Percentiles rank a stretch among this genome's conserved stretches.
These are phyloP conservation scores for Colletotrichum lentis DNA, from an alignment of 2,329 filamentous ascomycete species.

Conservation along the genomic window DNA sequence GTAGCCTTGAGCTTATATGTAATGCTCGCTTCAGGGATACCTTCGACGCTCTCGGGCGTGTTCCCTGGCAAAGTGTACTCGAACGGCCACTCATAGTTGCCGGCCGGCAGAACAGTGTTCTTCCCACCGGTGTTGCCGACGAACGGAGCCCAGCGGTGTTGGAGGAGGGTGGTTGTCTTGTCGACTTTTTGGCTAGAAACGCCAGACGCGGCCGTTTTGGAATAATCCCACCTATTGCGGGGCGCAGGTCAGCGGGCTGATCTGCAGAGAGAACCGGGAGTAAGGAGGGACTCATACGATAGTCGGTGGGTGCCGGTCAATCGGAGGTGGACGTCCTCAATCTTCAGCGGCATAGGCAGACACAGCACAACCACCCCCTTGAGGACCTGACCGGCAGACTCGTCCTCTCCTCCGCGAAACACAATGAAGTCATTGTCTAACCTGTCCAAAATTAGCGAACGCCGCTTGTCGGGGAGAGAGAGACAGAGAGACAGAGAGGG, in stretches of 20 bases:
- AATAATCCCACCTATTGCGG: constrained; percentile 58
- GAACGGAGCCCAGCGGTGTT: constrained; percentile 75
- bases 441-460: constrained; percentile 53
- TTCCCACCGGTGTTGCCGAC: constrained; percentile 63
- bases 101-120: constrained; percentile 69
- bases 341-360: constrained; percentile 71
- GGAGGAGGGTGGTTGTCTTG: constrained; percentile 67
- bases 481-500: not conserved
- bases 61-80: constrained; percentile 75
- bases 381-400: constrained; percentile 77
- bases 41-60: constrained; percentile 88
- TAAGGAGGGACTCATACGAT: constrained; percentile 61
- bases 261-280: constrained; percentile 20
- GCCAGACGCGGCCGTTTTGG: constrained; percentile 63
- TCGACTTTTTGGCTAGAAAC: constrained; percentile 68
- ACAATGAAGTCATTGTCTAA: constrained; percentile 82
- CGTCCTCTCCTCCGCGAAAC: constrained; percentile 77
- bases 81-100: constrained; percentile 87
- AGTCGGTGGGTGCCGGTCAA: constrained; percentile 75
- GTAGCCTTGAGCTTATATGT: constrained; percentile 92
- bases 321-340: constrained; percentile 77
- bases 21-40: constrained; percentile 83
- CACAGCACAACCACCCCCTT: constrained; percentile 79
- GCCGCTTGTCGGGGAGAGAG: not conserved
- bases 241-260: constrained; percentile 21